Evolutionary conservation across 2,329 filamentous ascomycete species (phyloP), one percentile per base, ranked within the genome.

Genomic region (Phaeosphaeria sp.): DNA sequence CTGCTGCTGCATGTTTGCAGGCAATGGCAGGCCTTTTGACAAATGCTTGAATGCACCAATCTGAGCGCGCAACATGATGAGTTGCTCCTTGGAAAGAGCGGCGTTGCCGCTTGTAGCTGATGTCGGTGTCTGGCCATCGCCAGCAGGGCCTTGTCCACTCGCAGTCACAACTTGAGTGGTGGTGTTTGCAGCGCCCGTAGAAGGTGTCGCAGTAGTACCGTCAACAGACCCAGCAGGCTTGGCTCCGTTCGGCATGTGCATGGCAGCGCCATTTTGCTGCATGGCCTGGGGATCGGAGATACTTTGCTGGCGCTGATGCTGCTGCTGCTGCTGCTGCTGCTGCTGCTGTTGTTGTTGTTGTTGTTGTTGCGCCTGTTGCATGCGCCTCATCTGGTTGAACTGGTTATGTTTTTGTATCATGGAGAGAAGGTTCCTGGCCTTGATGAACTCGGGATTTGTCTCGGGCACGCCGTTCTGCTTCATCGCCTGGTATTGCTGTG

Each of bases 41-140:
- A 99, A 83, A 65, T 93, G 85, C 78, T 96, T 96, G 79, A 97
- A 98, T 0, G 94, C 93, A 67, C 90, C 85, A 50, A 98, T 97
- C 75, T 99, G 95, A 64, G 91, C 89, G 59, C 92, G 85, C 10
- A 99, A 81, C 44, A 91, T 87, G 22, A 85, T 83, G 46, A 97
- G 81, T 75, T 99, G 95, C 55, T 95, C 90, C 22, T 86, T 85
- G 18, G 67, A 63, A 64, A 76, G 70, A 30, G 67, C 60, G 17
- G 65, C 64, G 9, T 65, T 57, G 17, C 59, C 59, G 50, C 63
- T 55, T 1, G 67, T 66, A 15, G 73, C 69, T 6, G 73, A 75
- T 3, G 69, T 74, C 1, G 71, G 67, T 9, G 74, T 75, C 55
- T 75, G 71, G 1, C 68, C 65, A 50, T 84, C 84, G 21, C 77